These are phyloP conservation scores for Suhomyces vadensis DNA, from an alignment of 805 yeast species.

Conservation along the genomic window DNA sequence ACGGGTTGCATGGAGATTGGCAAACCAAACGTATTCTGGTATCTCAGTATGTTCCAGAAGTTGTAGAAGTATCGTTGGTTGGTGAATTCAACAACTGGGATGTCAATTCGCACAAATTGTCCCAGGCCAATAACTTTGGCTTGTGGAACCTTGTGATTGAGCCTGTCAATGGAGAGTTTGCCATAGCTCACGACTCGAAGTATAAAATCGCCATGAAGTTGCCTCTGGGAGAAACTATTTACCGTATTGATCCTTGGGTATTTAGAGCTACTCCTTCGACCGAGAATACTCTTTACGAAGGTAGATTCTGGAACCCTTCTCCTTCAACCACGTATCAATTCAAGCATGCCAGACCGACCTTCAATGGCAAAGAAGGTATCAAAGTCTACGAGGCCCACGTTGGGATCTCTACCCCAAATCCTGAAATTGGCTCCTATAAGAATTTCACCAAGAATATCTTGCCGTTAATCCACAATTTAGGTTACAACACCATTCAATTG, in stretches of 20 bases:
- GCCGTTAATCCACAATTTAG: constrained; percentile 82
- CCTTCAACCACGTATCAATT: constrained; percentile 49
- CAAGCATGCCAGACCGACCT: constrained; percentile 62
- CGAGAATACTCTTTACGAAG: constrained; percentile 65
- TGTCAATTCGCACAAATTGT: constrained; percentile 53
- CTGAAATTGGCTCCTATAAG: constrained; percentile 77
- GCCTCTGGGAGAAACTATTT: constrained; percentile 69
- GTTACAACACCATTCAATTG: constrained; percentile 89
- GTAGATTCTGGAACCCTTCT: constrained; percentile 88
- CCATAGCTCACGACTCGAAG: constrained; percentile 79
- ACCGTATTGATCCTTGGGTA: constrained; percentile 89
- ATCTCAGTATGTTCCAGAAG: constrained; percentile 91
- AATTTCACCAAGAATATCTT: constrained; percentile 79
- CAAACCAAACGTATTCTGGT: constrained; percentile 56
- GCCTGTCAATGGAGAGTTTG: constrained; percentile 53
- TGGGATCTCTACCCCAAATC: constrained; percentile 92
- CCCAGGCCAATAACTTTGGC: constrained; percentile 62
- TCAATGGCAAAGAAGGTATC: constrained; percentile 43
- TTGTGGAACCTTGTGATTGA: constrained; percentile 65
- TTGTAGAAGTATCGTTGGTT: constrained; percentile 67
- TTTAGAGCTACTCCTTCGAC: constrained; percentile 74
- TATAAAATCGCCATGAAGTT: constrained; percentile 68
- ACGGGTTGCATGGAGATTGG: constrained; percentile 71
- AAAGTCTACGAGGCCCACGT: constrained; percentile 94
- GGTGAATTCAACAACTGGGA: constrained; percentile 95